These are phyloP conservation scores for Terana coerulea DNA, from an alignment of 768 basidiomycete genomes.

Conservation along the genomic window DNA sequence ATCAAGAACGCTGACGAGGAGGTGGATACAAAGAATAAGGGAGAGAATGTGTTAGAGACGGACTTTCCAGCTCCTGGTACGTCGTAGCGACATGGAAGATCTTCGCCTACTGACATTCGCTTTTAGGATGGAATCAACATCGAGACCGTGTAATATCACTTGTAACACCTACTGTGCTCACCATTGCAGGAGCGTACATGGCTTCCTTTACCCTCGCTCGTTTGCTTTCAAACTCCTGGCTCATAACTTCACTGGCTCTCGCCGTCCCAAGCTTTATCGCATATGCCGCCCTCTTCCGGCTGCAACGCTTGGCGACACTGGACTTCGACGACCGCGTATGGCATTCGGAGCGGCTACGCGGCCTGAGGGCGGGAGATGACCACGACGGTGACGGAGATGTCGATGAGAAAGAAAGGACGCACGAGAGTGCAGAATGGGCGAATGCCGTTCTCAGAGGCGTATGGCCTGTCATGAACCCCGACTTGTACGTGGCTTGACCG, in stretches of 20 bases:
- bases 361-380: constrained; percentile 25
- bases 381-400: constrained; percentile 26
- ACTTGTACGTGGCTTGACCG: constrained; percentile 30
- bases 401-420: constrained; percentile 23
- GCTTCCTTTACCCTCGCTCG: constrained; percentile 16
- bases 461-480: constrained; percentile 76
- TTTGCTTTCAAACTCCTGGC: constrained; percentile 12
- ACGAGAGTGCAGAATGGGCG: constrained; percentile 56
- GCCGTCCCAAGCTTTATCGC: constrained; percentile 19
- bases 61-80: constrained; percentile 28
- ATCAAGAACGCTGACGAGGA: constrained; percentile 42
- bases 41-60: constrained; percentile 27
- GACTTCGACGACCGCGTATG: constrained; percentile 29
- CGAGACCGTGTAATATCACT: constrained; percentile 16
- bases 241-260: constrained; percentile 13
- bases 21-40: constrained; percentile 17
- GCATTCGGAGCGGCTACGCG: constrained; percentile 31
- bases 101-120: neutral
- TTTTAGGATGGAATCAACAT: constrained; percentile 26
- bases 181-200: constrained; percentile 19
- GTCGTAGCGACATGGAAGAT: neutral
- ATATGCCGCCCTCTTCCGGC: constrained; percentile 22
- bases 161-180: constrained; percentile 17
- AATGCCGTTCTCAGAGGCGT: constrained; percentile 57
- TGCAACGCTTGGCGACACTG: constrained; percentile 17